phyloP scores from a whole-genome alignment of 139 green algal species.

The Choricystis sp. region DNA sequence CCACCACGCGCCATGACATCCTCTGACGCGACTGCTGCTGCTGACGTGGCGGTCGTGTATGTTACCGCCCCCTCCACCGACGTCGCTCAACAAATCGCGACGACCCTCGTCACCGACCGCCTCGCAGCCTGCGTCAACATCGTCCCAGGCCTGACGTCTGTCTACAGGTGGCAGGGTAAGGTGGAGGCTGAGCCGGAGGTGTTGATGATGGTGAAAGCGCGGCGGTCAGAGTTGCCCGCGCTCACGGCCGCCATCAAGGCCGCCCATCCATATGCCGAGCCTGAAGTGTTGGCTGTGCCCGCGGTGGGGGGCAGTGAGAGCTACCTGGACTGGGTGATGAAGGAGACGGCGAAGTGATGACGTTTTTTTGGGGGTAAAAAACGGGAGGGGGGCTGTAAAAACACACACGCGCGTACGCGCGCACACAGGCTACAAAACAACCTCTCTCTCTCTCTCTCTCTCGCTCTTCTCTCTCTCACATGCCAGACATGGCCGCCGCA shows the following conservation, averaged over 20 bases:
- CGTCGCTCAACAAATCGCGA: slow-evolving; percentile 27
- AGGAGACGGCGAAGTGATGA: slow-evolving; percentile 16
- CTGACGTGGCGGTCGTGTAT: slow-evolving; percentile 23
- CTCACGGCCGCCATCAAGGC: slow-evolving; percentile 28
- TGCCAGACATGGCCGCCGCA: background rate
- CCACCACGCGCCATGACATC: background rate
- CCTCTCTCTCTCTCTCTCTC: too few species aligned
- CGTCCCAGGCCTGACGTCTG: slow-evolving; percentile 45
- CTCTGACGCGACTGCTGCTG: too few species aligned
- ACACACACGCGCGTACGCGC: too few species aligned
- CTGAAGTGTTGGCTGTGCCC: slow-evolving; percentile 47
- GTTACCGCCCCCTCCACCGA: slow-evolving; percentile 29
- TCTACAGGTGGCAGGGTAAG: slow-evolving; percentile 66
- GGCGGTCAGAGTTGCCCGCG: slow-evolving; percentile 15
- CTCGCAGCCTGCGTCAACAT: slow-evolving; percentile 73
- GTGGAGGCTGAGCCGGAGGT: slow-evolving; percentile 41
- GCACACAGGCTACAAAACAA: too few species aligned
- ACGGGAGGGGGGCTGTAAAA: background rate
- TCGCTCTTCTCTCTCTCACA: background rate
- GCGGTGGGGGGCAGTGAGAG: slow-evolving; percentile 36
- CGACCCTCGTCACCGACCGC: slow-evolving; percentile 28
- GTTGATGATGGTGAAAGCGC: slow-evolving; percentile 70
- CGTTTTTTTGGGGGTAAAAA: background rate
- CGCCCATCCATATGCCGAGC: slow-evolving; percentile 60
- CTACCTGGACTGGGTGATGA: slow-evolving; percentile 55